These are phyloP conservation scores for Nannizziopsis arthrosporioides DNA, from an alignment of 2,329 filamentous ascomycete species.

Conservation along the genomic window DNA sequence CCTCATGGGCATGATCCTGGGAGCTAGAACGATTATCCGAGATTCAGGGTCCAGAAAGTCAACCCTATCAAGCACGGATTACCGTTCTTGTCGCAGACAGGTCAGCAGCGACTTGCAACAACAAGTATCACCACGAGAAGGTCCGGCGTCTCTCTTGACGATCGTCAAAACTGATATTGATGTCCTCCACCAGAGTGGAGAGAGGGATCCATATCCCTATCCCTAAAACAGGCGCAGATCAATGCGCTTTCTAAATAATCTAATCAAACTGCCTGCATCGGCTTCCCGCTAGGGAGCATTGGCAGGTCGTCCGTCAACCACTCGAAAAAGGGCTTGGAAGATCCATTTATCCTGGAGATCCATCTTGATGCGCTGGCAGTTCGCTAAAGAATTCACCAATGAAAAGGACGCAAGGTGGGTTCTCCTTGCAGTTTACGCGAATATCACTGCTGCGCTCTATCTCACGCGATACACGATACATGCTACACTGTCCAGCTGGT, in stretches of 20 bases:
- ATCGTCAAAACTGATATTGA: too few species aligned
- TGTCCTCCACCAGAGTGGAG: background rate
- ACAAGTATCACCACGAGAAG: too few species aligned
- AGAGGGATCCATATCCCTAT: background rate
- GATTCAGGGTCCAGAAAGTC: slow-evolving; percentile 8
- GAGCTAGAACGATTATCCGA: slow-evolving; percentile 5
- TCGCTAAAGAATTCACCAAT: slow-evolving; percentile 8
- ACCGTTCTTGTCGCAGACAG: background rate
- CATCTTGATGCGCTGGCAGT: slow-evolving; percentile 5
- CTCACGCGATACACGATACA: background rate
- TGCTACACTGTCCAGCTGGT: background rate
- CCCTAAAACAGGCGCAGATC: slow-evolving; percentile 1
- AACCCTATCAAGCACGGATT: background rate
- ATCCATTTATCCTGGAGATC: slow-evolving; percentile 1
- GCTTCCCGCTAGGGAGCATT: background rate
- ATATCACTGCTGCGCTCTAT: background rate
- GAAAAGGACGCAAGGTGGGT: background rate
- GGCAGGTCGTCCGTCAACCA: background rate
- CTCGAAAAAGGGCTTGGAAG: background rate
- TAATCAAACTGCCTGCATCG: background rate
- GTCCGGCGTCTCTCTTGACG: too few species aligned
- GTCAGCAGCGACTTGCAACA: too few species aligned
- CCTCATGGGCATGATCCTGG: slow-evolving; percentile 1
- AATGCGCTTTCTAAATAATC: background rate
- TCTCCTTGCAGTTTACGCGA: slow-evolving; percentile 1